These are phyloP conservation scores for Oemleria cerasiformis DNA, from an alignment of 306 rosid genomes.

Conservation along the genomic window DNA sequence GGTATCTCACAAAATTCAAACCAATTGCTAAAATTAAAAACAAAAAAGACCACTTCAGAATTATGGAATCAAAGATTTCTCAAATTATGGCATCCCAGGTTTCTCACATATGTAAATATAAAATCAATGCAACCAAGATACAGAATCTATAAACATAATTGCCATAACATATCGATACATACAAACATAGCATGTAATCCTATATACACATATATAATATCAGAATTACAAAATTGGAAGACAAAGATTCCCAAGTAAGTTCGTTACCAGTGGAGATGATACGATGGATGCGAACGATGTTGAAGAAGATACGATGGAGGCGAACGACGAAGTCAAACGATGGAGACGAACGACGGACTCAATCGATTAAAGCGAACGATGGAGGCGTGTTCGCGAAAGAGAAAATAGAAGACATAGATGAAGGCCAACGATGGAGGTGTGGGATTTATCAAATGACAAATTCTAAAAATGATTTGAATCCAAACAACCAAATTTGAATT, in stretches of 20 bases:
- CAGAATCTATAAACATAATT: background rate
- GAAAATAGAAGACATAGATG: too few relatives aligned
- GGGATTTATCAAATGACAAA: too few relatives aligned
- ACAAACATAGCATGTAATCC: background rate
- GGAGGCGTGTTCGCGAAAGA: too few relatives aligned
- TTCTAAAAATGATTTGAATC: too few relatives aligned
- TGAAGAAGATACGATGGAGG: too few relatives aligned
- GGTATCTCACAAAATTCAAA: constrained; percentile 4
- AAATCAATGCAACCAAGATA: background rate
- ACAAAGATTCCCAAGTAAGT: background rate
- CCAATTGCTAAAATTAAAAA: background rate
- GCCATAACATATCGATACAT: too few relatives aligned
- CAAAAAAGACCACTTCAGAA: background rate
- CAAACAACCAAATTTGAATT: too few relatives aligned
- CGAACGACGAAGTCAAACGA: too few relatives aligned
- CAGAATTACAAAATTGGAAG: background rate
- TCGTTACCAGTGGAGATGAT: constrained; percentile 90
- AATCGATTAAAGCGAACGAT: too few relatives aligned
- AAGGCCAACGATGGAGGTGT: too few relatives aligned
- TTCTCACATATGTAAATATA: background rate
- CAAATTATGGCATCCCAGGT: background rate
- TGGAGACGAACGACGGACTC: too few relatives aligned
- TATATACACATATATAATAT: background rate
- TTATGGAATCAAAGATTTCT: background rate
- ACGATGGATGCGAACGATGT: too few relatives aligned